Evolutionary conservation across 2,329 filamentous ascomycete genomes (phyloP).

Genomic region (Delphinella strobiligena): DNA sequence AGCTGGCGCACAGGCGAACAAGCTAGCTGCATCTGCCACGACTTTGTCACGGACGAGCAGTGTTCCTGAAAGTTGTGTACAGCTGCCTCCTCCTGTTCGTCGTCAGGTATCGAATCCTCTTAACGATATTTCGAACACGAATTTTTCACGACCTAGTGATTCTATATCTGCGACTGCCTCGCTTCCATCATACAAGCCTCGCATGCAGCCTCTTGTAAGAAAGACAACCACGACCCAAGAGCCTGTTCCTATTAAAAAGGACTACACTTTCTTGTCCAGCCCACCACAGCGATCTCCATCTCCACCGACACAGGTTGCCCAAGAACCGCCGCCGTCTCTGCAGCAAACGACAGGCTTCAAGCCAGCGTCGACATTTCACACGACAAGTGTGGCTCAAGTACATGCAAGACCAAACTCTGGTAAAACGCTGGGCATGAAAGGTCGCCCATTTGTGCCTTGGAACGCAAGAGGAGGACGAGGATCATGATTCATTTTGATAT

Average conservation of each 20-base stretch:
- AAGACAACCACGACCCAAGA: conserved; percentile 15
- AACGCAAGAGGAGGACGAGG: conserved; percentile 15
- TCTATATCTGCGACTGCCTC: conserved; percentile 4
- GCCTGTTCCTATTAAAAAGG: conserved; percentile 20
- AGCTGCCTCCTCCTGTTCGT: not conserved
- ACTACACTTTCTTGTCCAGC: conserved; percentile 38
- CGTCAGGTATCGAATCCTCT: conserved; percentile 12
- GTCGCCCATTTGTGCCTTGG: conserved; percentile 42
- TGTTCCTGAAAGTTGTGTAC: not conserved
- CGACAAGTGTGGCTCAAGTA: conserved; percentile 27
- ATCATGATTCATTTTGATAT: not conserved
- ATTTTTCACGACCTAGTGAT: conserved; percentile 5
- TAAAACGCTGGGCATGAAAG: conserved; percentile 38
- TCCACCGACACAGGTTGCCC: conserved; percentile 12
- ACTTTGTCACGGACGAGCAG: conserved; percentile 2
- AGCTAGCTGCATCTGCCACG: conserved; percentile 1
- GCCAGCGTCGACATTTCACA: conserved; percentile 31
- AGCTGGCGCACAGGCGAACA: not conserved
- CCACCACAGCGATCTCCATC: conserved; percentile 23
- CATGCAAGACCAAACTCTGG: conserved; percentile 17
- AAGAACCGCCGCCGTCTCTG: not conserved
- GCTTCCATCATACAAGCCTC: conserved; percentile 14
- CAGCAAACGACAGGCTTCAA: conserved; percentile 15
- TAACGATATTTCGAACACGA: conserved; percentile 22
- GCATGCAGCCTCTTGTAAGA: conserved; percentile 20